A percentile compares a stretch with the other conserved stretches of the same genome.
phyloP scores from a whole-genome alignment of 2,329 filamentous ascomycete genomes.

The Onygenales sp. region DNA sequence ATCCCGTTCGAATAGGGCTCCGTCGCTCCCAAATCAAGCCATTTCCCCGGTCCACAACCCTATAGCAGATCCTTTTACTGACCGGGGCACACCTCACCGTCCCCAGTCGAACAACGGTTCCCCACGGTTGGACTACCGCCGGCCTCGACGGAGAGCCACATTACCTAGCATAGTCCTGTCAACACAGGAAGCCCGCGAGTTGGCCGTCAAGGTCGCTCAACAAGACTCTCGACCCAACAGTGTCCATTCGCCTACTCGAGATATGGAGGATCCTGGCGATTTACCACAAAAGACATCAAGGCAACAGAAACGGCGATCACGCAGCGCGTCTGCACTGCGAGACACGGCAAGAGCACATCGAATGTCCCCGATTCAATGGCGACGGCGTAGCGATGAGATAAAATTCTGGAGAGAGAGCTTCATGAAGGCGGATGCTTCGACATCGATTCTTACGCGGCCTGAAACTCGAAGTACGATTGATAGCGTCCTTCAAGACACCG shows the following conservation, averaged over 20 bases:
- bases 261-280: neutral
- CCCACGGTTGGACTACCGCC: constrained; percentile 2
- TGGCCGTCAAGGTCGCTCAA: constrained; percentile 11
- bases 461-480: constrained; percentile 5
- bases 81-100: neutral
- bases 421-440: constrained; percentile 17
- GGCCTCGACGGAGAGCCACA: constrained; percentile 31
- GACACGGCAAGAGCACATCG: constrained; percentile 25
- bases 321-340: constrained; percentile 33
- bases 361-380: constrained; percentile 33
- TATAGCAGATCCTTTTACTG: neutral
- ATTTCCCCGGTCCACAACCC: neutral
- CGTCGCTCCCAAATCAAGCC: constrained; percentile 6
- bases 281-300: neutral
- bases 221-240: constrained; percentile 8
- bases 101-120: neutral
- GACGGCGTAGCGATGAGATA: constrained; percentile 31
- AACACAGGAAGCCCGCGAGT: constrained; percentile 26
- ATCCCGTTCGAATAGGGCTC: constrained; percentile 6
- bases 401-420: constrained; percentile 27
- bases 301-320: constrained; percentile 32
- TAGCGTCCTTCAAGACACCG: constrained; percentile 1
- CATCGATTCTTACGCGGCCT: constrained; percentile 9
- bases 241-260: neutral
- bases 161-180: constrained; percentile 36